These are phyloP conservation scores for Gypsophila paniculata DNA, from an alignment of 179 eudicot species.

Conservation along the genomic window DNA sequence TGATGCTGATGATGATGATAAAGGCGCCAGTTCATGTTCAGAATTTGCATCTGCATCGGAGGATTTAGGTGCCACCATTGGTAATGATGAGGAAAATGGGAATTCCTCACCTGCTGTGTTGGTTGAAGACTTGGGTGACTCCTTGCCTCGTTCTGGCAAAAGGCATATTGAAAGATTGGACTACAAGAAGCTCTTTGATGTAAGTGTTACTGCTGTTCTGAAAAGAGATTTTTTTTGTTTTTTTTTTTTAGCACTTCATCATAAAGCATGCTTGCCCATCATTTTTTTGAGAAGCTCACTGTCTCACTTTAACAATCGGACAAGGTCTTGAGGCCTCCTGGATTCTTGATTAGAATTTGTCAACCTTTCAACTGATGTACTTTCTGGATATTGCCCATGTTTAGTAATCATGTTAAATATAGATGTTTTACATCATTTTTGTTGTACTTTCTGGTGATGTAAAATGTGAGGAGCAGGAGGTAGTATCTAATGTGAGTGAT, in stretches of 20 bases:
- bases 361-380: background rate
- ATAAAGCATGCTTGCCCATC: background rate
- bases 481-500: constrained; percentile 3
- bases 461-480: background rate
- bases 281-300: background rate
- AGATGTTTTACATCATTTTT: background rate
- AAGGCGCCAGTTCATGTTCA: constrained; percentile 62
- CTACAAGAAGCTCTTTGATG: constrained; percentile 92
- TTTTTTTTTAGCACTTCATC: background rate
- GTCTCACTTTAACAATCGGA: background rate
- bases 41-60: constrained; percentile 94
- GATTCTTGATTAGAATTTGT: constrained; percentile 1
- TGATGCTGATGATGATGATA: constrained; percentile 27
- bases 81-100: constrained; percentile 29
- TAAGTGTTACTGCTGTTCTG: constrained; percentile 39
- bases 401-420: background rate
- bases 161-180: constrained; percentile 71
- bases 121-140: constrained; percentile 33
- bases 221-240: background rate
- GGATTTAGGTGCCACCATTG: constrained; percentile 47
- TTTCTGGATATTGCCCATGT: background rate
- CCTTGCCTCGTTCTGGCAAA: constrained; percentile 38
- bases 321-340: background rate
- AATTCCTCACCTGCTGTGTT: constrained; percentile 32
- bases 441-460: background rate